phyloP scores from a whole-genome alignment of 2,329 filamentous ascomycete genomes.

The Metarhizium guizhouense region DNA sequence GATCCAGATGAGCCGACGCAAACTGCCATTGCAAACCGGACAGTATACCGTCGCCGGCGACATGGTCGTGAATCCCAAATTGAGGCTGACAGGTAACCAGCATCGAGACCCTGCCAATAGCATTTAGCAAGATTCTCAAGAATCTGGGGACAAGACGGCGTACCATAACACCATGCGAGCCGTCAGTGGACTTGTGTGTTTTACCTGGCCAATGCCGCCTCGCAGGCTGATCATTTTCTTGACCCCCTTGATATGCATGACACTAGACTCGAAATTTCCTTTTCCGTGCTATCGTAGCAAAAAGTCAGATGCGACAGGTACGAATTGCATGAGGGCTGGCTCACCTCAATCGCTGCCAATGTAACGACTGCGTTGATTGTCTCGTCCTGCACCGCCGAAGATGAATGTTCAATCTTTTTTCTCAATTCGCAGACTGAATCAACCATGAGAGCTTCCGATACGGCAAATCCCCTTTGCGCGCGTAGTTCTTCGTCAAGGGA shows the following conservation, averaged over 20 bases:
- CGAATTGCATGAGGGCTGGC: constrained; percentile 1
- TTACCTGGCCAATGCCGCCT: constrained; percentile 40
- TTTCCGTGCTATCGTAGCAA: constrained; percentile 36
- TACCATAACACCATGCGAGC: constrained; percentile 47
- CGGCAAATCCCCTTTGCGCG: constrained; percentile 42
- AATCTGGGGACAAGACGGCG: constrained; percentile 10
- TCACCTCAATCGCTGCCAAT: constrained; percentile 47
- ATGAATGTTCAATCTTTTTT: constrained; percentile 36
- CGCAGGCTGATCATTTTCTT: constrained; percentile 38
- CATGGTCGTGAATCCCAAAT: constrained; percentile 42
- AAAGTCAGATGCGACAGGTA: background rate
- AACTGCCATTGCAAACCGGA: constrained; percentile 40
- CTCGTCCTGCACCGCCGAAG: constrained; percentile 40
- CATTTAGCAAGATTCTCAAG: background rate
- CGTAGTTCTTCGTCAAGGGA: constrained; percentile 44
- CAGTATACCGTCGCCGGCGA: constrained; percentile 31
- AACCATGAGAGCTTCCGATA: constrained; percentile 46
- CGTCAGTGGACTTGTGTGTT: constrained; percentile 40
- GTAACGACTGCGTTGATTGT: constrained; percentile 51
- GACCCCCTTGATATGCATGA: constrained; percentile 40
- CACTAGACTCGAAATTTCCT: constrained; percentile 33
- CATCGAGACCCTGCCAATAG: constrained; percentile 42
- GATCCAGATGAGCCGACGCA: constrained; percentile 9
- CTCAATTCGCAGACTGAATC: constrained; percentile 46
- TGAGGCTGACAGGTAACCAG: constrained; percentile 43